Percentiles rank a stretch among this genome's conserved stretches.
Evolutionary conservation across 495 filamentous ascomycete genomes (phyloP).

Genomic region (Neurospora tetrasperma): DNA sequence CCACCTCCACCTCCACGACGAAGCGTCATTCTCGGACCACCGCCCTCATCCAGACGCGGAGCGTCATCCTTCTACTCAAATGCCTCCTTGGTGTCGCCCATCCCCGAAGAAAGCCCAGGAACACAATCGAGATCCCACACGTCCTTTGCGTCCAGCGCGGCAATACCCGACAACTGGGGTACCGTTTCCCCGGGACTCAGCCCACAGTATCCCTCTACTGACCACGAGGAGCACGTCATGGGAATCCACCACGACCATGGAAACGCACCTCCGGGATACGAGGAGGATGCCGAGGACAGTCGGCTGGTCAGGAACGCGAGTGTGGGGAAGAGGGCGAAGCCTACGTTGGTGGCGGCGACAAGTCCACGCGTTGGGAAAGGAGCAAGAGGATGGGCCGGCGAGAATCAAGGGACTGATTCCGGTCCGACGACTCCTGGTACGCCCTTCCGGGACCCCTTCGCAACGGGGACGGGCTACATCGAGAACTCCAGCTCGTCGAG

Average conservation of each 20-base stretch:
- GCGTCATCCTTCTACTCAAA: constrained; percentile 65
- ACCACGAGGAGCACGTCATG: constrained; percentile 35
- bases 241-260: constrained; percentile 17
- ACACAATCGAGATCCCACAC: constrained; percentile 45
- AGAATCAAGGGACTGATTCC: constrained; percentile 18
- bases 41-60: constrained; percentile 58
- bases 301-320: constrained; percentile 69
- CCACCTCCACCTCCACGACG: constrained; percentile 37
- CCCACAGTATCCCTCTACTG: constrained; percentile 34
- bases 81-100: constrained; percentile 73
- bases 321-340: constrained; percentile 61
- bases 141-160: constrained; percentile 74
- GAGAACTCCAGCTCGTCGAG: constrained; percentile 34
- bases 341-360: constrained; percentile 55
- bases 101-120: constrained; percentile 64
- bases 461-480: constrained; percentile 31
- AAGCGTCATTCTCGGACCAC: constrained; percentile 50
- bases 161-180: constrained; percentile 63
- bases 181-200: constrained; percentile 31
- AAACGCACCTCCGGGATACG: constrained; percentile 31
- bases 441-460: constrained; percentile 18
- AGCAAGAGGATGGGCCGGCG: constrained; percentile 16
- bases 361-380: constrained; percentile 13
- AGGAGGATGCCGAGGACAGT: constrained; percentile 49
- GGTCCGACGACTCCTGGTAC: constrained; percentile 19